phyloP scores from a whole-genome alignment of 306 rosid species.

The Bauhinia variegata region DNA sequence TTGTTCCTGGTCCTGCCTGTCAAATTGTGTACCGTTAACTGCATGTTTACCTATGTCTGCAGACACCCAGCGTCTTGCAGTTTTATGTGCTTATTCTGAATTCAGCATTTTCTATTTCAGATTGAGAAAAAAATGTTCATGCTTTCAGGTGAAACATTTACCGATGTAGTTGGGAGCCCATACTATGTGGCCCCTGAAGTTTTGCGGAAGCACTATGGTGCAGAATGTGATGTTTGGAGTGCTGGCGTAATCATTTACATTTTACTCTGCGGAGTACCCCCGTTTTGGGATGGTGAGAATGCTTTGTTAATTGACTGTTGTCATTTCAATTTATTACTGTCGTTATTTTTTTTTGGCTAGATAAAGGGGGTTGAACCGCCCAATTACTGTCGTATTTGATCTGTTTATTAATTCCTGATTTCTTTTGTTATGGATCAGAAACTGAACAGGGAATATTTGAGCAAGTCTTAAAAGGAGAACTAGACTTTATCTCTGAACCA shows the following conservation, averaged over 20 bases:
- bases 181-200: slow-evolving; percentile 99
- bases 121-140: slow-evolving; percentile 38
- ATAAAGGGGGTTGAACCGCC: no score
- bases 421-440: slow-evolving; percentile 57
- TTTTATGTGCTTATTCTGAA: slow-evolving; percentile 17
- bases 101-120: slow-evolving; percentile 11
- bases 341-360: no score
- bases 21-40: neutral
- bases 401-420: slow-evolving; percentile 14
- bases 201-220: slow-evolving; percentile 80
- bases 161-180: slow-evolving; percentile 98
- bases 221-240: slow-evolving; percentile 96
- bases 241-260: slow-evolving; percentile 96
- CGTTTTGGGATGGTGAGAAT: slow-evolving; percentile 95
- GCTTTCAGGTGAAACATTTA: slow-evolving; percentile 78
- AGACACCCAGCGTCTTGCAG: neutral
- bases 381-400: slow-evolving; percentile 20
- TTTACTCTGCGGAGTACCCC: slow-evolving; percentile 92
- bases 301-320: slow-evolving; percentile 28
- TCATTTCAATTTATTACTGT: slow-evolving; percentile 2
- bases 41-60: neutral
- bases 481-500: slow-evolving; percentile 89
- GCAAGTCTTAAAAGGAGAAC: slow-evolving; percentile 93
- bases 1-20: neutral
- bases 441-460: slow-evolving; percentile 95